These are phyloP conservation scores for Hirsutella minnesotensis DNA, from an alignment of 2,329 filamentous ascomycete species.

Conservation along the genomic window DNA sequence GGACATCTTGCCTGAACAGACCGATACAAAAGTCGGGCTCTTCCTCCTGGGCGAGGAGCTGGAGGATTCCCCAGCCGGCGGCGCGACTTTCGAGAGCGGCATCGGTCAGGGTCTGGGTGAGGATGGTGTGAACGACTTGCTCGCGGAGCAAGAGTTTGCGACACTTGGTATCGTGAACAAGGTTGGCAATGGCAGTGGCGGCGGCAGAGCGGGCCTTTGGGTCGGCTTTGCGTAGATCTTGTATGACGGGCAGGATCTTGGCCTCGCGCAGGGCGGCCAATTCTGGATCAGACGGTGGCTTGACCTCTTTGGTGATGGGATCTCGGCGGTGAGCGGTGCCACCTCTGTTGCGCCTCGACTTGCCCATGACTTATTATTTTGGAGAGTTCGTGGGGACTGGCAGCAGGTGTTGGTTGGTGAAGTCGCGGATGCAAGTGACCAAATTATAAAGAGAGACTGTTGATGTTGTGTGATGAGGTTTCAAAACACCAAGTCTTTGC, in stretches of 20 bases:
- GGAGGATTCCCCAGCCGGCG: slow-evolving; percentile 56
- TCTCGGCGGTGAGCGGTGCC: slow-evolving; percentile 37
- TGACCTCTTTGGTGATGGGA: slow-evolving; percentile 45
- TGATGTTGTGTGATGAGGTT: not conserved
- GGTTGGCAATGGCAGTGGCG: slow-evolving; percentile 46
- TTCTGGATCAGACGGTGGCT: slow-evolving; percentile 51
- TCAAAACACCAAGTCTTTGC: not conserved
- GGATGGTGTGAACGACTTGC: slow-evolving; percentile 50
- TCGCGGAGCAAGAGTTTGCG: slow-evolving; percentile 55
- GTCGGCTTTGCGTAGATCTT: slow-evolving; percentile 46
- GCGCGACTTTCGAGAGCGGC: slow-evolving; percentile 49
- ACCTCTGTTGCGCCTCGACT: slow-evolving; percentile 42
- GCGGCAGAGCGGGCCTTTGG: slow-evolving; percentile 47
- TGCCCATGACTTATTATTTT: slow-evolving; percentile 34
- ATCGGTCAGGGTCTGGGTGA: slow-evolving; percentile 54
- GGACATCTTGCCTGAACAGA: slow-evolving; percentile 47
- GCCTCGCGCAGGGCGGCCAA: slow-evolving; percentile 50
- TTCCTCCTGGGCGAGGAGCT: slow-evolving; percentile 49
- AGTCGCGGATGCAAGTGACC: too few species aligned
- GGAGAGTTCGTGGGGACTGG: not conserved
- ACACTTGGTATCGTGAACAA: slow-evolving; percentile 49
- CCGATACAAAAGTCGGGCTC: slow-evolving; percentile 57
- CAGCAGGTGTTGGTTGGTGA: too few species aligned
- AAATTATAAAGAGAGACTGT: too few species aligned
- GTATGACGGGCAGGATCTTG: slow-evolving; percentile 51